Conservation (phyloP, 345 rosid genomes). For the Stellera chamaejasme region DNA sequence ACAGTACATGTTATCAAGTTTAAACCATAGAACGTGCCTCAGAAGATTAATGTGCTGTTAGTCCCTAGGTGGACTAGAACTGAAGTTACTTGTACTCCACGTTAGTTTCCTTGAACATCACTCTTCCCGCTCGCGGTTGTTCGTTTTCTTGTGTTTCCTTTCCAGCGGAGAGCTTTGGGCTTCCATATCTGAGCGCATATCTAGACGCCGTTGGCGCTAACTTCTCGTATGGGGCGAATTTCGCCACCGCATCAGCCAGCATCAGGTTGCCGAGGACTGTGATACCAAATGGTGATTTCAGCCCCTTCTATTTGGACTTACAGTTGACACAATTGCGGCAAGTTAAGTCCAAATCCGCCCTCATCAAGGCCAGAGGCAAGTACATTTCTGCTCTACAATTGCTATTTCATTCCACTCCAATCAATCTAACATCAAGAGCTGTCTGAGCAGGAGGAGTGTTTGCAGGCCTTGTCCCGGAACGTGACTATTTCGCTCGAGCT, state of each 20-base stretch:
- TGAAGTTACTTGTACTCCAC: too few species aligned
- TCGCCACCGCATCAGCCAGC: conserved; percentile 22
- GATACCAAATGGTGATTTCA: conserved; percentile 20
- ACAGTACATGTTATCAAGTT: too few species aligned
- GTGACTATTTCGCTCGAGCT: conserved; percentile 29
- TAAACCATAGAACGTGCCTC: too few species aligned
- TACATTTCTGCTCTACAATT: not conserved
- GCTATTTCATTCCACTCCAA: not conserved
- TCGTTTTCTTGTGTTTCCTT: not conserved
- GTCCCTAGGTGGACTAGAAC: too few species aligned
- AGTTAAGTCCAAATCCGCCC: conserved; percentile 29
- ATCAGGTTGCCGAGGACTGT: conserved; percentile 10
- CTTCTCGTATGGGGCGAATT: conserved; percentile 28
- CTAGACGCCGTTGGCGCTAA: conserved; percentile 22
- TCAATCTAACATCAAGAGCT: not conserved
- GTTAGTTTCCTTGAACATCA: too few species aligned
- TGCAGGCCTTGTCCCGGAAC: conserved; percentile 31
- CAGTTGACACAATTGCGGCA: conserved; percentile 39
- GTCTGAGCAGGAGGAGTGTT: conserved; percentile 21
- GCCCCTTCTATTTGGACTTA: conserved; percentile 35
- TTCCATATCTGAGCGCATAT: conserved; percentile 23
- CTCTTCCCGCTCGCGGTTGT: not conserved
- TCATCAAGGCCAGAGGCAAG: conserved; percentile 33
- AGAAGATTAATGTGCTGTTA: too few species aligned
- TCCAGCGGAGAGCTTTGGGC: conserved; percentile 19